Conservation (phyloP, 2,329 filamentous ascomycete species). For the Fusarium setosum region DNA sequence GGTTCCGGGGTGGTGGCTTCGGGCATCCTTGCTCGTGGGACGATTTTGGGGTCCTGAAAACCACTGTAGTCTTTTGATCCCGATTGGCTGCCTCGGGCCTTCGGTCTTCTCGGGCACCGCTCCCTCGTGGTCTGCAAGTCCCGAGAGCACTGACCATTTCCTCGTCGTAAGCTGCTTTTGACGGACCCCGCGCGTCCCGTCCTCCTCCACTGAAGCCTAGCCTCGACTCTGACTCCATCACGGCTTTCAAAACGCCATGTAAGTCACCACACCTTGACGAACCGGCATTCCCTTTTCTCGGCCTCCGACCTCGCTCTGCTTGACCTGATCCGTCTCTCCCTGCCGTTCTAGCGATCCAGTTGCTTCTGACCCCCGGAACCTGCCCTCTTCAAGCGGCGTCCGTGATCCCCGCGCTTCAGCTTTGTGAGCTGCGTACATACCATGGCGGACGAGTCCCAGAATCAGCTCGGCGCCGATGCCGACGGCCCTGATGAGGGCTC, state of each 20-base stretch:
- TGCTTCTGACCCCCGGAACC: not conserved
- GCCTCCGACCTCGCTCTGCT: slow-evolving; percentile 21
- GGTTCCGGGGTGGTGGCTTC: not conserved
- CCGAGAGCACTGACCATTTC: not conserved
- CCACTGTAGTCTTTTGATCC: not conserved
- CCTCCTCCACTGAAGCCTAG: not conserved
- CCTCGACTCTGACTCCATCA: slow-evolving; percentile 8
- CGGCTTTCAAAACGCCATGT: slow-evolving; percentile 16
- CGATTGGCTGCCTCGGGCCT: slow-evolving; percentile 33
- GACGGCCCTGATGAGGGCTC: slow-evolving; percentile 39
- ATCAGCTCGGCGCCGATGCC: slow-evolving; percentile 22
- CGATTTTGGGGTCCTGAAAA: not conserved
- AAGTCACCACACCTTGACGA: slow-evolving; percentile 9
- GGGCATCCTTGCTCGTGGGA: not conserved
- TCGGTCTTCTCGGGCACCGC: slow-evolving; percentile 31
- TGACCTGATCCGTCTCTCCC: slow-evolving; percentile 7
- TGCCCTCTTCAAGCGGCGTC: not conserved
- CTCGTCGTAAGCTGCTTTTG: not conserved
- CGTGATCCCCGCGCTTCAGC: not conserved
- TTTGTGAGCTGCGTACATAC: not conserved
- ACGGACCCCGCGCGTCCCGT: slow-evolving; percentile 40
- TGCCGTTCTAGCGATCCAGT: slow-evolving; percentile 10
- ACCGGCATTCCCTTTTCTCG: slow-evolving; percentile 15
- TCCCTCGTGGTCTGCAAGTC: not conserved
- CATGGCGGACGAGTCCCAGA: slow-evolving; percentile 32